These are phyloP conservation scores for Trametes villosa DNA, from an alignment of 768 basidiomycete species.

Conservation along the genomic window DNA sequence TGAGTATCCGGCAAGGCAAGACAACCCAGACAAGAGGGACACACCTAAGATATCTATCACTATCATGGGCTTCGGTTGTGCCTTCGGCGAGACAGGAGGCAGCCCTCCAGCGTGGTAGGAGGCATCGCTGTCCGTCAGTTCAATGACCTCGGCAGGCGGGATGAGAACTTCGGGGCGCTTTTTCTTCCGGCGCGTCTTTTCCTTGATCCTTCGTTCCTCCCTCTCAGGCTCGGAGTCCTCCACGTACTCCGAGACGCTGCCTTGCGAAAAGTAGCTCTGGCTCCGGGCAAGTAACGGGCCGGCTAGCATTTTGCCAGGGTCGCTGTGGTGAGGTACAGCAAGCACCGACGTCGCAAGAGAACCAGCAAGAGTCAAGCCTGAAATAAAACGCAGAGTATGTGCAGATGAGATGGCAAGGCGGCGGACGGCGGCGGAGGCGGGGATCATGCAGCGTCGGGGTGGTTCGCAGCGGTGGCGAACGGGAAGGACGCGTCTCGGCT, in stretches of 20 bases:
- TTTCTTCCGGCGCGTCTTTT: slow-evolving; percentile 26
- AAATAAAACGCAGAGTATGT: background rate
- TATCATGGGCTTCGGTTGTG: background rate
- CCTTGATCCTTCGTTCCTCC: slow-evolving; percentile 40
- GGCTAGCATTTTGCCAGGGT: background rate
- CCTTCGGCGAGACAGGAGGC: background rate
- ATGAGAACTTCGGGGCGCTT: slow-evolving; percentile 27
- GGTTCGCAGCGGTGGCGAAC: background rate
- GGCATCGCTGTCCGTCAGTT: slow-evolving; percentile 22
- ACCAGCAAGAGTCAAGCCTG: too few relatives aligned
- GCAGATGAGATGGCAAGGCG: background rate
- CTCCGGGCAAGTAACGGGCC: background rate
- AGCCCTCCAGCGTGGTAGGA: background rate
- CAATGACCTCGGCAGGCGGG: slow-evolving; percentile 19
- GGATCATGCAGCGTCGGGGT: slow-evolving; percentile 18
- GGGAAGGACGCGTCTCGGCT: slow-evolving; percentile 19
- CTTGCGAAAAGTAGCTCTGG: slow-evolving; percentile 14
- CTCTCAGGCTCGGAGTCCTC: slow-evolving; percentile 79
- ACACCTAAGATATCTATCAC: slow-evolving; percentile 13
- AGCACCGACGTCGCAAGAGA: too few relatives aligned
- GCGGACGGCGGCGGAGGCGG: slow-evolving; percentile 1
- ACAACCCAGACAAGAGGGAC: background rate
- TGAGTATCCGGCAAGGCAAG: background rate
- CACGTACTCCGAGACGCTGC: slow-evolving; percentile 45
- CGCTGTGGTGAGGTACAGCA: too few relatives aligned